Evolutionary conservation across 139 green algal genomes (phyloP).

Genomic region (Picochlorum sp.): DNA sequence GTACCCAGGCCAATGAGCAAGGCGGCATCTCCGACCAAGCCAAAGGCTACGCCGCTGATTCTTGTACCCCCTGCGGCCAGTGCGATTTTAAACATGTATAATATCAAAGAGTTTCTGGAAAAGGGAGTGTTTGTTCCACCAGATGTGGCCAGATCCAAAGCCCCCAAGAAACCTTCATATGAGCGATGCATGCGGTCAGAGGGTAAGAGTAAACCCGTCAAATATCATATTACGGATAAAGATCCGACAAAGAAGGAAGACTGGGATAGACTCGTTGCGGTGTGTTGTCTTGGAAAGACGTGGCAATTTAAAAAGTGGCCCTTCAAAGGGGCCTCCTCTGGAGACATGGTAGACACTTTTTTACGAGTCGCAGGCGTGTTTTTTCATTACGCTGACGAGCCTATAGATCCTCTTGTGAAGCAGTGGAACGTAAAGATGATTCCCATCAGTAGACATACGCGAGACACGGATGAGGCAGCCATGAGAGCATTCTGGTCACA

Average conservation of each 20-base stretch:
- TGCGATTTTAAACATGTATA: constrained; percentile 59
- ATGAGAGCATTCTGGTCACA: constrained; percentile 7
- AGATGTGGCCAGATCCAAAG: constrained; percentile 17
- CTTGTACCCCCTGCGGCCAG: constrained; percentile 47
- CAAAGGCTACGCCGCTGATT: constrained; percentile 40
- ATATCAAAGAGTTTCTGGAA: constrained; percentile 43
- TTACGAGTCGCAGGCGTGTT: constrained; percentile 23
- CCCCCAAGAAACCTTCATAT: constrained; percentile 2
- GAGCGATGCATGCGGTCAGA: not conserved
- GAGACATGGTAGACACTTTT: constrained; percentile 41
- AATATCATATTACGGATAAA: constrained; percentile 45
- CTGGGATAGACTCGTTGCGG: constrained; percentile 56
- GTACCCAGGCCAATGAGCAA: not conserved
- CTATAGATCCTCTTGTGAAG: constrained; percentile 23
- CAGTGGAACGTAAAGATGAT: constrained; percentile 42
- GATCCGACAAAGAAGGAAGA: constrained; percentile 25
- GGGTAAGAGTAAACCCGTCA: constrained; percentile 5
- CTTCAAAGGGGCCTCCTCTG: constrained; percentile 38
- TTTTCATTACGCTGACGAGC: constrained; percentile 40
- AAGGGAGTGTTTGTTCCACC: constrained; percentile 30
- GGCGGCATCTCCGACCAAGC: not conserved
- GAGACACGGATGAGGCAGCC: constrained; percentile 24
- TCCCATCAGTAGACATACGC: constrained; percentile 15
- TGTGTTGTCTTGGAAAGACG: constrained; percentile 53
- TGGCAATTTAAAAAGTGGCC: constrained; percentile 72